Base-by-base conservation (phyloP, 257 asterid species). In the Solanum etuberosum region DNA sequence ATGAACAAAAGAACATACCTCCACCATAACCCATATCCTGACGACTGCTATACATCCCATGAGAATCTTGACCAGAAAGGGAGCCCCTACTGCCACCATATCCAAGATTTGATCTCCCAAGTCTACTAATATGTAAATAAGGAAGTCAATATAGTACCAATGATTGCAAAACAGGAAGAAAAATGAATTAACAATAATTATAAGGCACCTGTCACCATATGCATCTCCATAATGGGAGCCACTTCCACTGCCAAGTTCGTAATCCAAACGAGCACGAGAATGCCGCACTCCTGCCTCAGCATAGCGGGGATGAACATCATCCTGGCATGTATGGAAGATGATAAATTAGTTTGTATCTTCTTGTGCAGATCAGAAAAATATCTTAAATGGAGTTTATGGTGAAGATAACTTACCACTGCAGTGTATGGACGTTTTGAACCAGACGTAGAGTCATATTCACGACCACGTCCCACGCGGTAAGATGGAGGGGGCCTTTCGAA, bases 361-460 rank as follows among this genome's bases (percentile, higher is more conserved):
- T 18, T 29, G 68, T 9, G 85, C 61, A 82, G 85, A 87, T 1
- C 29, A 83, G 32, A 59, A 59, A 54, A 77, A 82, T 27, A 72
- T 59, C 32, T n/a, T 78, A 29, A 40, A 16, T 20, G 38, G 20
- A 48, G 68, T 29, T 31, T 80, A 46, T 46, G 42, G 68, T 31
- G 40, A 81, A 81, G 68, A 81, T 48, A 81, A 81, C 68, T 48
- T 48, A 91, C 99, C 96, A 93, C 40, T 29, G 97, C 91, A 86
- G 95, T 40, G 86, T 95, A 97, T 42, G 99, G 91, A 73, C 98
- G 98, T 90, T 97, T 97, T 85, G 99, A 93, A 72, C 99, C 99
- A 88, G 98, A 88, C 61, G 91, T 65, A 59, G 98, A 83, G 43
- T 92, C 97, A 85, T 93, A 97, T 87, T 97, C 98, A 37, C 92